Percentiles rank a stretch among this genome's conserved stretches.
Conservation (phyloP, 352 stramenopile species). For the Globisporangium acanthophoron region DNA sequence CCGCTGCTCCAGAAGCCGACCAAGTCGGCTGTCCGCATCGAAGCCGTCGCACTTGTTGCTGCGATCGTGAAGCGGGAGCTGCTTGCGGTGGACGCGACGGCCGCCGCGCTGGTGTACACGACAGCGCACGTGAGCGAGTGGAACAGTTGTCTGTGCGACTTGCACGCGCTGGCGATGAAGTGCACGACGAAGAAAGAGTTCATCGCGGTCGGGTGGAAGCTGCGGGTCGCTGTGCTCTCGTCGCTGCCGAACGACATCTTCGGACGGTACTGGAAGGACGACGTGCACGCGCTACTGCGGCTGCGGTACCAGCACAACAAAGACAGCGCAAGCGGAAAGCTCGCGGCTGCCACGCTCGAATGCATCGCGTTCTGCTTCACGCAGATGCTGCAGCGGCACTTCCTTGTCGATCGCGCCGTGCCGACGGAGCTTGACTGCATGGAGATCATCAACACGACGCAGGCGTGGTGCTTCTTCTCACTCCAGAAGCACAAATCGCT, state of each 20-base stretch:
- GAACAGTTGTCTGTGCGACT: constrained; percentile 51
- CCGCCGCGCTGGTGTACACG: constrained; percentile 17
- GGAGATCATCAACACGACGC: constrained; percentile 78
- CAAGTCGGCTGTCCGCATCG: constrained; percentile 35
- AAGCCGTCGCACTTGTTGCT: constrained; percentile 31
- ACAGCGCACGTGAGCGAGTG: constrained; percentile 41
- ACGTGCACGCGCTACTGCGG: constrained; percentile 42
- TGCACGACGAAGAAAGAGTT: constrained; percentile 42
- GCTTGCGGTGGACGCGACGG: constrained; percentile 12
- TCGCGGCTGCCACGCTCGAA: constrained; percentile 17
- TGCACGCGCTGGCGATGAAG: constrained; percentile 49
- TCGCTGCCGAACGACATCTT: constrained; percentile 62
- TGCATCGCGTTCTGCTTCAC: constrained; percentile 24
- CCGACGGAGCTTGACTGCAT: constrained; percentile 59
- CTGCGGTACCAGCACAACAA: constrained; percentile 72
- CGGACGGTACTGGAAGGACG: constrained; percentile 64
- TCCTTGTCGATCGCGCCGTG: constrained; percentile 28
- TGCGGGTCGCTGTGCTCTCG: constrained; percentile 44
- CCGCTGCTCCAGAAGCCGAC: constrained; percentile 47
- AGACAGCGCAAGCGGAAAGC: constrained; percentile 21
- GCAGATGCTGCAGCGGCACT: constrained; percentile 43
- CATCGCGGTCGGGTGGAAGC: constrained; percentile 31
- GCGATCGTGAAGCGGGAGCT: constrained; percentile 42
- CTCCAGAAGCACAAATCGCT: constrained; percentile 34
- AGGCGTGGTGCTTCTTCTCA: constrained; percentile 77